These are phyloP conservation scores for Lodderomyces metapsilosis DNA, from an alignment of 1,139 yeast species.

Conservation along the genomic window DNA sequence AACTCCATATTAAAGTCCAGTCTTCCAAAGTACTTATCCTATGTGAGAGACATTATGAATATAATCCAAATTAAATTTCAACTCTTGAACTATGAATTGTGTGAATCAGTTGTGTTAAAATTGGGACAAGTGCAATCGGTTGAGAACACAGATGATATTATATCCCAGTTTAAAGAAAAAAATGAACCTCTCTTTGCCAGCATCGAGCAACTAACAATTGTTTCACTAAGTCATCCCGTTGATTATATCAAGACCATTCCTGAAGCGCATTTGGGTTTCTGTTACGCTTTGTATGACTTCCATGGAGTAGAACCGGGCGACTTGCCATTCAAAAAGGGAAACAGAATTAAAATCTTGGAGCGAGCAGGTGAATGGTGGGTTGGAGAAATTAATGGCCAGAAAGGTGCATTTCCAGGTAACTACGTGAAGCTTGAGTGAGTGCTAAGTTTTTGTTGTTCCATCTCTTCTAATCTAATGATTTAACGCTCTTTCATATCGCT, in stretches of 20 bases:
- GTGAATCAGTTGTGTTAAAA: conserved; percentile 23
- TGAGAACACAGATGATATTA: conserved; percentile 8
- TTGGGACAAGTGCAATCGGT: conserved; percentile 15
- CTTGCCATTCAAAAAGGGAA: conserved; percentile 49
- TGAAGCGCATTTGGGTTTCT: conserved; percentile 15
- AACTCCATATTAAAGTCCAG: conserved; percentile 37
- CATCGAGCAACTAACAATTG: conserved; percentile 21
- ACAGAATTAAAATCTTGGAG: conserved; percentile 43
- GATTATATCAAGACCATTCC: neutral
- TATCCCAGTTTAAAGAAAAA: conserved; percentile 13
- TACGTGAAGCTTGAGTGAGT: conserved; percentile 33
- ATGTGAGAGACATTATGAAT: conserved; percentile 24
- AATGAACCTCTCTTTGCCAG: conserved; percentile 15
- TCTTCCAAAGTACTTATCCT: conserved; percentile 37
- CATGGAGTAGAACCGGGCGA: conserved; percentile 41
- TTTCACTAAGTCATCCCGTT: conserved; percentile 10
- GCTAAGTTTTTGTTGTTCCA: neutral
- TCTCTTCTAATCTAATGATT: too few species aligned
- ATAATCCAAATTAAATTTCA: conserved; percentile 28
- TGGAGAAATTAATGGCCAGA: conserved; percentile 47
- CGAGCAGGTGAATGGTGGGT: conserved; percentile 58
- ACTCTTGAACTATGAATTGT: conserved; percentile 28
- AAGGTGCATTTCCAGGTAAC: conserved; percentile 57
- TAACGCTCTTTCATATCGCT: conserved; percentile 22
- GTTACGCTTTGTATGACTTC: conserved; percentile 35